phyloP scores from a whole-genome alignment of 768 basidiomycete genomes.

The Rhodotorula graminis region DNA sequence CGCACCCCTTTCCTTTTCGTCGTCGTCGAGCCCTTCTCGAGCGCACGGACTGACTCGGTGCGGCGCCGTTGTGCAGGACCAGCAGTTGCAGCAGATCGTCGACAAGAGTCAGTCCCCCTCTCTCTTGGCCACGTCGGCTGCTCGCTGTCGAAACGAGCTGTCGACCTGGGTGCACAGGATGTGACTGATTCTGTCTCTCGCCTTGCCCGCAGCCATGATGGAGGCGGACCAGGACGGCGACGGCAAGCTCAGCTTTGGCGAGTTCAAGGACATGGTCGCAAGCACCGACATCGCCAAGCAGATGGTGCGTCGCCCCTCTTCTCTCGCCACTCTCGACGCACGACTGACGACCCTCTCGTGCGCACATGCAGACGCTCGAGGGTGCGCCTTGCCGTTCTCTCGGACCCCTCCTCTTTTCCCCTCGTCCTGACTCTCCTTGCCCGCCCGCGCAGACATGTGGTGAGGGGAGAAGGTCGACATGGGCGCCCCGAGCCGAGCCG shows the following conservation, averaged over 20 bases:
- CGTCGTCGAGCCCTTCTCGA: no score
- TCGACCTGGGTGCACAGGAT: no score
- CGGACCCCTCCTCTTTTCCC: no score
- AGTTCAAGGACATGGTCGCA: slow-evolving; percentile 93
- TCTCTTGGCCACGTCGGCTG: no score
- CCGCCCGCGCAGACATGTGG: slow-evolving; percentile 27
- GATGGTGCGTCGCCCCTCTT: slow-evolving; percentile 60
- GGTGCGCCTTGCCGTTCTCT: background rate
- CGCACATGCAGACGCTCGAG: slow-evolving; percentile 15
- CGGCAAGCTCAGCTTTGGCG: slow-evolving; percentile 93
- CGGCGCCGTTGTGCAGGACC: slow-evolving; percentile 59
- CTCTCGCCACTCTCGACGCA: no score
- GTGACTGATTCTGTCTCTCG: no score
- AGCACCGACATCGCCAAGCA: slow-evolving; percentile 99
- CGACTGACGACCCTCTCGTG: background rate
- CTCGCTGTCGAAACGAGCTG: background rate
- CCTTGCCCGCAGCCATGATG: slow-evolving; percentile 73
- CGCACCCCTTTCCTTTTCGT: slow-evolving; percentile 4
- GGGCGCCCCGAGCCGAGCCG: no score
- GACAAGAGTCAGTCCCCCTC: slow-evolving; percentile 62
- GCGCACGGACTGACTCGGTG: background rate
- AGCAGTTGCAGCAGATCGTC: slow-evolving; percentile 97
- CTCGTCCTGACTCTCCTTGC: background rate
- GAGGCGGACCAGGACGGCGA: slow-evolving; percentile 97
- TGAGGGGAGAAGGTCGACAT: background rate